Conservation (phyloP, 2,329 filamentous ascomycete species). For the Calcarisporium arbuscula region DNA sequence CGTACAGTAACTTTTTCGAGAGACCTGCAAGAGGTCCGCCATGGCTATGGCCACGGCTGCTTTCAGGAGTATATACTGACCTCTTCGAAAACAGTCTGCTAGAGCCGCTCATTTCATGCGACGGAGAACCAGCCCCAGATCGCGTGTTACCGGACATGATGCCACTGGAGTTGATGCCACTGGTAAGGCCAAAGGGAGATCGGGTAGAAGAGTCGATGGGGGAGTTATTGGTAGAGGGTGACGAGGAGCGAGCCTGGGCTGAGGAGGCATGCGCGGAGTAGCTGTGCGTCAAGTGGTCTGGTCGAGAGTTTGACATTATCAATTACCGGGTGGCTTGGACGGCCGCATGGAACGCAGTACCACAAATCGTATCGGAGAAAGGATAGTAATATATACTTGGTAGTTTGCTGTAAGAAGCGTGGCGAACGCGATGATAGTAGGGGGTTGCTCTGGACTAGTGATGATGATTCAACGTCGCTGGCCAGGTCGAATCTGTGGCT, state of each 20-base stretch:
- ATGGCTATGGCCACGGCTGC: not conserved
- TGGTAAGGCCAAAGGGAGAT: constrained; percentile 66
- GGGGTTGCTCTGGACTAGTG: too few species aligned
- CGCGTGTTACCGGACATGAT: constrained; percentile 58
- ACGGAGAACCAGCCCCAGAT: constrained; percentile 91
- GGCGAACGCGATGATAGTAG: too few species aligned
- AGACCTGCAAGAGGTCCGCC: not conserved
- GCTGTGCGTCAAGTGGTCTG: constrained; percentile 81
- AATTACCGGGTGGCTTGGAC: constrained; percentile 67
- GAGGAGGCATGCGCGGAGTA: constrained; percentile 65
- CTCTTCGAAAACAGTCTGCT: constrained; percentile 84
- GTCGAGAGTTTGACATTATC: constrained; percentile 89
- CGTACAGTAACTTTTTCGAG: too few species aligned
- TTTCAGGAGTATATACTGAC: constrained; percentile 46
- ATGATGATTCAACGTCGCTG: too few species aligned
- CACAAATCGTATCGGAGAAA: not conserved
- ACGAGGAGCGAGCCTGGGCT: constrained; percentile 63
- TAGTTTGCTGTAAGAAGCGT: too few species aligned
- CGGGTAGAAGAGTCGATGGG: constrained; percentile 67
- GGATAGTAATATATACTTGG: not conserved
- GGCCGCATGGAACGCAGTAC: constrained; percentile 35
- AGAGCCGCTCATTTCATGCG: constrained; percentile 73
- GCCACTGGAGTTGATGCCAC: constrained; percentile 50
- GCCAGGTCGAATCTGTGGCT: too few species aligned
- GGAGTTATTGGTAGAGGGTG: constrained; percentile 74